A percentile compares a stretch with the other conserved stretches of the same genome.
Conservation (phyloP, 192 early-diverging fungal species). For the Backusella macrospora region DNA sequence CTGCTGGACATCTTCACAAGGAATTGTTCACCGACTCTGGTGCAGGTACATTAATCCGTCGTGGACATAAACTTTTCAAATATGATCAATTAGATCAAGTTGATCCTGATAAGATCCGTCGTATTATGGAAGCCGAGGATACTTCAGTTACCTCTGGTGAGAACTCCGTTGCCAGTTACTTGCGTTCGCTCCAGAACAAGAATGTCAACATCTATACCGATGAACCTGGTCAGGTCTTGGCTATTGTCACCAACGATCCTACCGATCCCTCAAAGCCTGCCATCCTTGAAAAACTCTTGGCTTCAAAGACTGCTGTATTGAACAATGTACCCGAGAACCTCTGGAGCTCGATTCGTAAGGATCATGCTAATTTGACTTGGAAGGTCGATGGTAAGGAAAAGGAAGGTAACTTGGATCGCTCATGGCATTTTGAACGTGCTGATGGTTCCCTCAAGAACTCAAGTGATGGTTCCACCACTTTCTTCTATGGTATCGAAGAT, state of each 20-base stretch:
- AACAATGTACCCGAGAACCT: conserved; percentile 98
- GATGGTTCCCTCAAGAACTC: conserved; percentile 78
- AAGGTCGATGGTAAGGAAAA: conserved; percentile 63
- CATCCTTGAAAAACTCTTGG: conserved; percentile 89
- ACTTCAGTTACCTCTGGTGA: conserved; percentile 67
- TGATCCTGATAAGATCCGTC: conserved; percentile 82
- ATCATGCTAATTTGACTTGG: conserved; percentile 86
- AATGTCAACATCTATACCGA: conserved; percentile 85
- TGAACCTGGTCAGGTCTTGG: conserved; percentile 91
- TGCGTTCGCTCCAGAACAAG: conserved; percentile 67
- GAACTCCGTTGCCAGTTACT: conserved; percentile 72
- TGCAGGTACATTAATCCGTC: conserved; percentile 96
- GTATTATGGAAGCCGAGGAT: conserved; percentile 77
- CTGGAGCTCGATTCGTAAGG: conserved; percentile 87
- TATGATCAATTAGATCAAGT: conserved; percentile 65
- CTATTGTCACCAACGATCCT: conserved; percentile 69
- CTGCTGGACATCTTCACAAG: conserved; percentile 98
- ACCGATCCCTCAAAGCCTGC: conserved; percentile 51
- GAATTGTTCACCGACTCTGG: conserved; percentile 98
- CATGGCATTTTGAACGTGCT: conserved; percentile 97
- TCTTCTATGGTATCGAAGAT: conserved; percentile 93
- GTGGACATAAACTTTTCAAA: conserved; percentile 88
- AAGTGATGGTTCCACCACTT: conserved; percentile 74
- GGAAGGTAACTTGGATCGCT: conserved; percentile 60
- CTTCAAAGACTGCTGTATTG: conserved; percentile 80